phyloP scores from a whole-genome alignment of 2,329 filamentous ascomycete genomes.

The Polychaeton citri region DNA sequence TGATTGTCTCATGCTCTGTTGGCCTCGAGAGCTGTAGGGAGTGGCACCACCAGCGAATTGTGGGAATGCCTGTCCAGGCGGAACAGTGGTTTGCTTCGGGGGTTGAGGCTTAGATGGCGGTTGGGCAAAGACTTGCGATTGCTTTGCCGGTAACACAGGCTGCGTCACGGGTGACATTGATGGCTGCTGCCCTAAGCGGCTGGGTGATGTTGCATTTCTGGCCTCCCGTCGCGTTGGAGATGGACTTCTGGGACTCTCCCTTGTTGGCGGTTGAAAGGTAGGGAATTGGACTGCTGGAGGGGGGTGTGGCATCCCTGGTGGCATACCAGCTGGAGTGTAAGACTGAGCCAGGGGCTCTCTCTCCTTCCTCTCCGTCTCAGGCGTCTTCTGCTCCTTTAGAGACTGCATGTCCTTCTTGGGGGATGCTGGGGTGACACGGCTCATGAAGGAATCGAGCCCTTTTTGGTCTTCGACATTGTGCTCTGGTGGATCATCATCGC shows the following conservation, averaged over 20 bases:
- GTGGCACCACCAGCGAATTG: neutral
- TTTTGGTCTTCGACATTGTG: conserved; percentile 8
- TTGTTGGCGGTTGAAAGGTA: conserved; percentile 30
- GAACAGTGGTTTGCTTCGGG: neutral
- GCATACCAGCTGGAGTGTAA: conserved; percentile 24
- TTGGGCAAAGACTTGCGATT: too few relatives aligned
- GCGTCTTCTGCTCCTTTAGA: conserved; percentile 10
- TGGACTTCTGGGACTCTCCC: neutral
- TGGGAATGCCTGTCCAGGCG: neutral
- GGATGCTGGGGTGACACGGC: conserved; percentile 12
- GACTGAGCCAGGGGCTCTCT: conserved; percentile 3
- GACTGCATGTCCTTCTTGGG: conserved; percentile 5
- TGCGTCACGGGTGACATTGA: neutral
- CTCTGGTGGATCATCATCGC: conserved; percentile 35
- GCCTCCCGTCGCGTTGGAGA: neutral
- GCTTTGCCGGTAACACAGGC: neutral
- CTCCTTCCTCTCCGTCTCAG: conserved; percentile 13
- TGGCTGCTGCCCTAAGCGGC: neutral
- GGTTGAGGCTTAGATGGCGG: neutral
- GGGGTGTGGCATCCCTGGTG: conserved; percentile 41
- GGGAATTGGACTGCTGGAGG: conserved; percentile 27
- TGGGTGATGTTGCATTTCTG: neutral
- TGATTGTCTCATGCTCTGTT: neutral
- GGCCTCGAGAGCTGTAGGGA: neutral
- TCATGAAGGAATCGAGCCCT: conserved; percentile 12